Conservation (phyloP, 2,329 filamentous ascomycete species). For the Phialocephala subalpina region DNA sequence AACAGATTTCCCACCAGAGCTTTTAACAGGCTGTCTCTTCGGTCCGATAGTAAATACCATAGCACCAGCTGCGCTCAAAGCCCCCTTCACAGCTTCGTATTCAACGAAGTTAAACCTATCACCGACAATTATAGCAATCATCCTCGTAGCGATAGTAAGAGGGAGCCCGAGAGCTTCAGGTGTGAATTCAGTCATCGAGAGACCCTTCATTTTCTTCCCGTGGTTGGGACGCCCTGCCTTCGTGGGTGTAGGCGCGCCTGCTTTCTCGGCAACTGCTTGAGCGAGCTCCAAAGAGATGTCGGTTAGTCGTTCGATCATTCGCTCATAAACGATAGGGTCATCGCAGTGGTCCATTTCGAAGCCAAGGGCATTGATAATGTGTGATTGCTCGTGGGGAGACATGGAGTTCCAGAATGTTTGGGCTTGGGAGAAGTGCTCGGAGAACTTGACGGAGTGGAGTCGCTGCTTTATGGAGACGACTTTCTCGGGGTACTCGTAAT, state of each 20-base stretch:
- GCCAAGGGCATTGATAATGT: constrained; percentile 65
- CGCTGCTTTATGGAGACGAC: constrained; percentile 75
- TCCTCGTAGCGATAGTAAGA: constrained; percentile 74
- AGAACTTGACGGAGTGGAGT: constrained; percentile 75
- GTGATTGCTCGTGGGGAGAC: constrained; percentile 68
- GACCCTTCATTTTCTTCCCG: constrained; percentile 69
- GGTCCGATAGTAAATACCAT: constrained; percentile 78
- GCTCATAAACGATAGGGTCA: constrained; percentile 77
- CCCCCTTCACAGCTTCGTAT: constrained; percentile 71
- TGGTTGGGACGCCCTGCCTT: constrained; percentile 64
- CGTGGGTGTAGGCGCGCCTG: constrained; percentile 68
- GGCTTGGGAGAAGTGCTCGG: constrained; percentile 79
- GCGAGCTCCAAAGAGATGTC: constrained; percentile 79
- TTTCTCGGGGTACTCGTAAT: constrained; percentile 72
- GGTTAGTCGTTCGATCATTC: constrained; percentile 70
- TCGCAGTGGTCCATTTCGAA: constrained; percentile 87
- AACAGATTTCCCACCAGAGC: constrained; percentile 54
- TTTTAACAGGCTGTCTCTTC: constrained; percentile 69
- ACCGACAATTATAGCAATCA: constrained; percentile 78
- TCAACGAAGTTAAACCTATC: constrained; percentile 77
- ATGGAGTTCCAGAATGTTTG: constrained; percentile 87
- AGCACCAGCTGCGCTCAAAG: constrained; percentile 67
- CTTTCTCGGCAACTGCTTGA: constrained; percentile 72
- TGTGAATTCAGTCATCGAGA: constrained; percentile 75
- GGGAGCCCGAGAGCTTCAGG: constrained; percentile 54